Base-by-base conservation (phyloP, 306 rosid species). In the Corylus americana region DNA sequence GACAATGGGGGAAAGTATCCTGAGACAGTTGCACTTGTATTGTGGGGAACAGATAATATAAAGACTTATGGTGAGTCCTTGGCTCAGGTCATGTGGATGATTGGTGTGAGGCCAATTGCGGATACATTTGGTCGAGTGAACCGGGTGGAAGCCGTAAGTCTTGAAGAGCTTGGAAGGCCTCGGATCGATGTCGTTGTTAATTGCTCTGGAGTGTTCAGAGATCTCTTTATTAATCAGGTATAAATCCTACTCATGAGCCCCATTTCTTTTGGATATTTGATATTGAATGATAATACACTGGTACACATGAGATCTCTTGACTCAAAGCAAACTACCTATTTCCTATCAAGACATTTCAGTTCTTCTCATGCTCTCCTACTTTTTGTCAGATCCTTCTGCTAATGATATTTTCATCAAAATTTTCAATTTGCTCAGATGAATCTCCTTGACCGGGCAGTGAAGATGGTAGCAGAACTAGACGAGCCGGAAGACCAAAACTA, bases 151-250 rank as follows among this genome's bases (percentile, higher is more conserved):
- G 50, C 85, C 22, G 98, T 91, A 16, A 82, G 90, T 70, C 90
- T 96, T 78, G 97, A 96, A 85, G 99, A 96, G 93, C 99, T 96
- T 22, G 97, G 97, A 84, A 88, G 99, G 91, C 99, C 99, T 31
- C 91, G 97, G 87, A 92, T 96, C 74, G 99, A 96, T 79, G 99
- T 96, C 4, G 98, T 96, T 25, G 98, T 93, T 64, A 96, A 96
- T 79, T 96, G 99, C 91, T 93, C 98, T 1, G 99, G 99, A 49
- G 99, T 96, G 50, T 96, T 96, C 86, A 91, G 99, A 87, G 99
- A 96, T 84, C 96, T 96, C 73, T 96, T 96, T 85, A 93, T 96
- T 90, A 96, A 93, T 78, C 99, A 96, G 98, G 99, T 96, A 90
- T 49, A 69, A 71, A 11, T 74, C 75, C 64, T 47, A 47, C 51